Percentiles rank a stretch among this genome's conserved stretches.
Evolutionary conservation across 306 rosid species (phyloP).

Genomic region (Vachellia pachyceras): DNA sequence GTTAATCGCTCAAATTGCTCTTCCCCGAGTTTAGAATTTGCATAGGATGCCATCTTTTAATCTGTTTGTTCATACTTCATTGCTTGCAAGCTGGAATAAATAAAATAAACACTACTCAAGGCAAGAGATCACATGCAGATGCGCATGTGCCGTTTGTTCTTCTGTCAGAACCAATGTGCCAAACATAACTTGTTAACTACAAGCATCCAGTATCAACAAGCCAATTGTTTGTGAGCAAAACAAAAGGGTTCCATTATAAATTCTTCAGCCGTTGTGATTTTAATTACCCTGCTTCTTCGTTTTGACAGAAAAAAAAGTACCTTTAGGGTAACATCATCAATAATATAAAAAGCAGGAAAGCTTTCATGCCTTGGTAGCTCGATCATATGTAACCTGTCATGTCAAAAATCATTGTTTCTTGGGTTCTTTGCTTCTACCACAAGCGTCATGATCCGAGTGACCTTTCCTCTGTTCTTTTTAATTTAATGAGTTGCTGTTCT

Average conservation of each 20-base stretch:
- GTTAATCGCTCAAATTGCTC: background rate
- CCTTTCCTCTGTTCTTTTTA: slow-evolving; percentile 2
- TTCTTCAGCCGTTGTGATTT: background rate
- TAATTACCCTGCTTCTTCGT: background rate
- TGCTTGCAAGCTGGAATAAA: background rate
- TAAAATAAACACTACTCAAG: slow-evolving; percentile 12
- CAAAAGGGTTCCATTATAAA: background rate
- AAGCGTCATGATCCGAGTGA: slow-evolving; percentile 50
- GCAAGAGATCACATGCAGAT: slow-evolving; percentile 27
- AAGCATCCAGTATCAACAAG: slow-evolving; percentile 4
- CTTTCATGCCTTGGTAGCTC: no score
- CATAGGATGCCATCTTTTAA: slow-evolving; percentile 35
- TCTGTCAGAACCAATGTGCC: slow-evolving; percentile 6
- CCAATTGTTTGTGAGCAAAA: background rate
- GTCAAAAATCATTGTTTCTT: slow-evolving; percentile 24
- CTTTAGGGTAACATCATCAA: background rate
- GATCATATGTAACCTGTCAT: background rate
- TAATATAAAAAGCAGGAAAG: slow-evolving; percentile 6
- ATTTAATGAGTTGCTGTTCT: slow-evolving; percentile 7
- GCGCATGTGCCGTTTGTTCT: slow-evolving; percentile 22
- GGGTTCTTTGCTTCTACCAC: slow-evolving; percentile 34
- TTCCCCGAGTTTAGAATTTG: background rate
- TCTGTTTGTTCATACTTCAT: slow-evolving; percentile 20
- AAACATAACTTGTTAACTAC: background rate
- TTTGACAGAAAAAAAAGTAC: background rate